Evolutionary conservation across 345 rosid species (phyloP).

Genomic region (Eutrema japonicum): DNA sequence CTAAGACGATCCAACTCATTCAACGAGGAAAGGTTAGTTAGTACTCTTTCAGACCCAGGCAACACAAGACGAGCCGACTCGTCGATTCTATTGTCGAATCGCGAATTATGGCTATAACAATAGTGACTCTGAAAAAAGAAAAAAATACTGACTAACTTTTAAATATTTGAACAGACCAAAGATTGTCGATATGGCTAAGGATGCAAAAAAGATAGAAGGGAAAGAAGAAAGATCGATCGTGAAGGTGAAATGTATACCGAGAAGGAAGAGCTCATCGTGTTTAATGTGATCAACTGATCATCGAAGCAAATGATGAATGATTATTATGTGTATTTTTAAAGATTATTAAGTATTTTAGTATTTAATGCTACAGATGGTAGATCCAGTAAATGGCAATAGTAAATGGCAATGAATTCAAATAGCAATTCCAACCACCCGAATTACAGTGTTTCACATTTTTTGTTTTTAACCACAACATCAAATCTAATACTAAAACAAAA

Average conservation of each 20-base stretch:
- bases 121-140: background rate
- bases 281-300: slow-evolving; percentile 47
- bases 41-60: background rate
- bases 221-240: slow-evolving; percentile 47
- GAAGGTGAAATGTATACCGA: slow-evolving; percentile 74
- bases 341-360: background rate
- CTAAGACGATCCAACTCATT: slow-evolving; percentile 84
- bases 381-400: slow-evolving; percentile 8
- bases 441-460: no score
- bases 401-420: background rate
- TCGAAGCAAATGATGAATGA: slow-evolving; percentile 46
- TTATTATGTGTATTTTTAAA: background rate
- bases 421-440: no score
- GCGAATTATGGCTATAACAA: background rate
- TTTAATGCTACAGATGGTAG: background rate
- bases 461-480: no score
- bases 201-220: slow-evolving; percentile 41
- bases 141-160: background rate
- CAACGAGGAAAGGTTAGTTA: slow-evolving; percentile 65
- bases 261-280: slow-evolving; percentile 50
- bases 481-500: no score
- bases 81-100: background rate
- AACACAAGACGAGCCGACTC: background rate
- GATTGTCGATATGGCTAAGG: slow-evolving; percentile 34
- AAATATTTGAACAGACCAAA: slow-evolving; percentile 43